Evolutionary conservation across 1,284 basidiomycete species (phyloP).

Genomic region (Sporisorium graminicola): DNA sequence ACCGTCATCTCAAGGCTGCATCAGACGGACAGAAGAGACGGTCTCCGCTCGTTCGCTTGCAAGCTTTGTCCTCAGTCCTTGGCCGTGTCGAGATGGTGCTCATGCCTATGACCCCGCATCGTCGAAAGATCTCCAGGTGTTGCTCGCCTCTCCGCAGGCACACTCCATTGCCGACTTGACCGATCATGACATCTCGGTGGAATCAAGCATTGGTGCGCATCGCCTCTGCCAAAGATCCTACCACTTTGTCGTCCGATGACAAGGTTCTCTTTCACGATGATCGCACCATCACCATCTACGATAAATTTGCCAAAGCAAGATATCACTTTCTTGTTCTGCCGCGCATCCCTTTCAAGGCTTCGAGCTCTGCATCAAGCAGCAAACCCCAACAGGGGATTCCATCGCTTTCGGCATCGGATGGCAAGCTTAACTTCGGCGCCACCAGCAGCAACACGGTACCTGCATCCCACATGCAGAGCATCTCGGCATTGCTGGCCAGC

Average conservation of each 20-base stretch:
- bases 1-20: background rate
- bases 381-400: background rate
- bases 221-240: conserved; percentile 35
- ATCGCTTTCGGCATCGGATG: conserved; percentile 29
- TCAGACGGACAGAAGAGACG: background rate
- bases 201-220: conserved; percentile 41
- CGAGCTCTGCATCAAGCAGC: background rate
- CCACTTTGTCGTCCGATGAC: conserved; percentile 64
- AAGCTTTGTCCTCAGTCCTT: background rate
- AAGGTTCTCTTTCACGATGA: conserved; percentile 77
- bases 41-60: background rate
- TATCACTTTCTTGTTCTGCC: conserved; percentile 58
- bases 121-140: background rate
- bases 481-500: conserved; percentile 53
- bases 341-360: conserved; percentile 43
- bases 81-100: background rate
- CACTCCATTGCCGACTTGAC: background rate
- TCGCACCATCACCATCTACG: conserved; percentile 81
- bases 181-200: conserved; percentile 22
- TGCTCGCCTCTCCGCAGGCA: background rate
- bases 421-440: conserved; percentile 50
- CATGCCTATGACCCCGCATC: background rate
- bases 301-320: conserved; percentile 81
- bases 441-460: conserved; percentile 42
- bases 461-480: conserved; percentile 45